Conservation (phyloP, 2,329 filamentous ascomycete species). For the Exophiala phaeomuriformis region DNA sequence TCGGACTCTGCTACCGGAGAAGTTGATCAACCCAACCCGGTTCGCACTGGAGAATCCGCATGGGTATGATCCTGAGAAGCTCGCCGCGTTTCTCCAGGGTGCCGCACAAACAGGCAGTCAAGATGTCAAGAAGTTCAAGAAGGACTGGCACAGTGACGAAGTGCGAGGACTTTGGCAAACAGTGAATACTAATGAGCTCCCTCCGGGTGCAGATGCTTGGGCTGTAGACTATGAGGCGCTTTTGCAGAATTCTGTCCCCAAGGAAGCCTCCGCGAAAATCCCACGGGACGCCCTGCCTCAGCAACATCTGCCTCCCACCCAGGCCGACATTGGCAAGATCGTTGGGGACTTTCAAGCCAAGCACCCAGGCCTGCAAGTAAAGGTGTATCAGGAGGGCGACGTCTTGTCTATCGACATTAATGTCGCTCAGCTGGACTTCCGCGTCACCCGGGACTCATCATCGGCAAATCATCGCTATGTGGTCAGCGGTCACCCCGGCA, state of each 20-base stretch:
- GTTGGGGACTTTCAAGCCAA: constrained; percentile 15
- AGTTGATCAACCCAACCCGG: constrained; percentile 35
- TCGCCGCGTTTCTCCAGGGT: constrained; percentile 33
- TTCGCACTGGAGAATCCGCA: constrained; percentile 34
- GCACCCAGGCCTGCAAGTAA: constrained; percentile 16
- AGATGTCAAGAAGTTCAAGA: constrained; percentile 36
- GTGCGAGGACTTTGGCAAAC: constrained; percentile 36
- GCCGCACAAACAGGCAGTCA: constrained; percentile 33
- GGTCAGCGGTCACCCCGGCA: constrained; percentile 29
- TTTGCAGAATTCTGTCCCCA: constrained; percentile 30
- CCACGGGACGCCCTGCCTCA: background rate
- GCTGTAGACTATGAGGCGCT: constrained; percentile 36
- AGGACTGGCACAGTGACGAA: constrained; percentile 36
- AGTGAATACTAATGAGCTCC: constrained; percentile 32
- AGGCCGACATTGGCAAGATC: constrained; percentile 9
- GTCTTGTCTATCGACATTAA: constrained; percentile 17
- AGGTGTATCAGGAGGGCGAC: constrained; percentile 8
- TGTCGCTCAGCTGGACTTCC: constrained; percentile 32
- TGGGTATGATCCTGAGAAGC: constrained; percentile 31
- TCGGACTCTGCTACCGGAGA: constrained; percentile 36
- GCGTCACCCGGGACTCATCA: constrained; percentile 26
- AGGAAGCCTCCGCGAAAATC: constrained; percentile 24
- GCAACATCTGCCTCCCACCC: constrained; percentile 1
- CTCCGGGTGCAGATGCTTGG: constrained; percentile 37
- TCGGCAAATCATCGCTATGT: constrained; percentile 30